Conservation (phyloP, 495 filamentous ascomycete genomes). For the Neurospora hispaniola region DNA sequence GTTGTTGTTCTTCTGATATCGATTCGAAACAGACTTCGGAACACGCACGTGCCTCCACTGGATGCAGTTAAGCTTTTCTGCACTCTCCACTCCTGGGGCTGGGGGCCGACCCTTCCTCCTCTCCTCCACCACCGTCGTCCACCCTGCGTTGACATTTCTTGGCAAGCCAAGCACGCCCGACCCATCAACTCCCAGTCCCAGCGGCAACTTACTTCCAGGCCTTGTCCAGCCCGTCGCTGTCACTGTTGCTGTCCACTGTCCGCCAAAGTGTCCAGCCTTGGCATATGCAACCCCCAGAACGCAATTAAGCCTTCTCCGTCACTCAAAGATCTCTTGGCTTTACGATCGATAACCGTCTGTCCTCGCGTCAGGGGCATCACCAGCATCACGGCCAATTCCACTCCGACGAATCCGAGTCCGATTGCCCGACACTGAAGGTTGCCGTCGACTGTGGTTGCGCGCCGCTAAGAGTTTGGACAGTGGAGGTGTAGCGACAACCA, state of each 20-base stretch:
- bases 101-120: background rate
- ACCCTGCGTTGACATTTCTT: constrained; percentile 16
- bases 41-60: background rate
- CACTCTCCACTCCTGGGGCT: background rate
- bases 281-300: constrained; percentile 26
- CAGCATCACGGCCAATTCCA: background rate
- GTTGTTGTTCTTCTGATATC: background rate
- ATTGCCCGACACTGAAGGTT: background rate
- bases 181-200: background rate
- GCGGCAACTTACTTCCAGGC: background rate
- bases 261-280: constrained; percentile 20
- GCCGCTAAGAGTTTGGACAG: background rate
- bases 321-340: constrained; percentile 24
- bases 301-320: constrained; percentile 12
- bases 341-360: constrained; percentile 1
- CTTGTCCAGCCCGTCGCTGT: background rate
- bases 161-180: constrained; percentile 24
- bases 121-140: constrained; percentile 2
- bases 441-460: background rate
- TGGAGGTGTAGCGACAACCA: background rate
- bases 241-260: background rate
- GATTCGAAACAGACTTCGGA: background rate
- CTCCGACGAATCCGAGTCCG: background rate
- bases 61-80: background rate
- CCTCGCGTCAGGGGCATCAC: background rate